Conservation (phyloP, 2,329 filamentous ascomycete genomes). For the Epichloe coenophiala region DNA sequence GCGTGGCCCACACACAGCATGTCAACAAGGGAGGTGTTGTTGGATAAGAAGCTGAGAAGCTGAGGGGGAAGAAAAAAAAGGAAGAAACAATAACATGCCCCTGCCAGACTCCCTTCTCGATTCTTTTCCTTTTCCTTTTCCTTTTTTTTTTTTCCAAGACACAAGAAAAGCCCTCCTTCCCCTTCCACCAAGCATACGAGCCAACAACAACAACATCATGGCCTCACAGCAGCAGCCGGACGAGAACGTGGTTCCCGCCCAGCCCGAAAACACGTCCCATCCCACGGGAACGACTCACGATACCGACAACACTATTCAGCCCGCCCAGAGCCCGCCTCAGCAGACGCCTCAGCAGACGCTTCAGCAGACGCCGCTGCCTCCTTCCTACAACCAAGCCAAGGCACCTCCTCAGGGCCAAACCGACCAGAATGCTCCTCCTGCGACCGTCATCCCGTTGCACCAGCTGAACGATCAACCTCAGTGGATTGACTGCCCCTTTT, state of each 20-base stretch:
- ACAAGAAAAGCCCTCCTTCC: too few species aligned
- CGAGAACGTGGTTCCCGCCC: background rate
- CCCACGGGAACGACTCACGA: background rate
- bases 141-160: too few species aligned
- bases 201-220: background rate
- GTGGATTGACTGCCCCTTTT: constrained; percentile 20
- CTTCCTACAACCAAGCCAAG: constrained; percentile 1
- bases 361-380: background rate
- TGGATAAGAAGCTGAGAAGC: too few species aligned
- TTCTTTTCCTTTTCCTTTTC: too few species aligned
- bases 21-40: too few species aligned
- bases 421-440: background rate
- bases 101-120: too few species aligned
- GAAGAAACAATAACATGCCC: too few species aligned
- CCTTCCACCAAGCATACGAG: background rate
- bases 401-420: background rate
- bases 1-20: too few species aligned
- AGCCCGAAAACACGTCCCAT: background rate
- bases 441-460: constrained; percentile 10
- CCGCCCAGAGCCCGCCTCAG: background rate
- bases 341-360: background rate
- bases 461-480: constrained; percentile 13
- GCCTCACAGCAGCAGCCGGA: background rate
- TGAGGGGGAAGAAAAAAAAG: too few species aligned
- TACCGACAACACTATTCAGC: background rate